Base-by-base conservation (phyloP, 805 yeast genomes). In the Zygosaccharomyces bisporus region DNA sequence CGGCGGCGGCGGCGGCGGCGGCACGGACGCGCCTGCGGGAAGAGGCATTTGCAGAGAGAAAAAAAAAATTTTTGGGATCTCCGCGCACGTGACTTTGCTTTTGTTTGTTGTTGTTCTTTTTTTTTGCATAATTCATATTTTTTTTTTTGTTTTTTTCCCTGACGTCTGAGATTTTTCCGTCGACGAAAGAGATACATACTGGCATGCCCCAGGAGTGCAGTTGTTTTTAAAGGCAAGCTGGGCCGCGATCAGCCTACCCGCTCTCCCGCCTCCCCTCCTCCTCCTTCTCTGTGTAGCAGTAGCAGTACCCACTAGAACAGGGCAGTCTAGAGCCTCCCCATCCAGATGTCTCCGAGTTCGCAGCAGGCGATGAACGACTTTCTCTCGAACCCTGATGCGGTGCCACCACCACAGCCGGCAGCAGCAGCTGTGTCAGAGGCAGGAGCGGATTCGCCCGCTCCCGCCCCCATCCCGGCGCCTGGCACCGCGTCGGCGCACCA, bases 321-420 rank as follows among this genome's bases (percentile, higher is more conserved):
- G n/a, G n/a, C n/a, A n/a, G n/a, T n/a, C n/a, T n/a, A n/a, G n/a
- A n/a, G n/a, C n/a, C n/a, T n/a, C n/a, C n/a, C n/a, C n/a, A n/a
- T n/a, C 17, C 19, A 18, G 13, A 29, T 24, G 30, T 7, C 27
- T 9, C 19, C 41, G 24, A 46, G 39, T 40, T 43, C 49, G 14
- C 49, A 46, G 41, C 37, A 39, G 38, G 49, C 49, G 12, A 34
- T 46, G 44, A 46, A 46, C 30, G 49, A 46, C n/a, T 46, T 42
- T 20, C 29, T 46, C 23, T 25, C 49, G 5, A 36, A 46, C 18
- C 49, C 49, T 17, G 44, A 42, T 5, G 14, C 45, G 12, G 20
- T 16, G 14, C 47, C 47, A 8, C 39, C 40, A n/a, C 6, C 14
- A 27, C 31, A 10, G 6, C 13, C 31, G 16, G 14, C 31, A 3